Conservation (phyloP, 805 yeast genomes). For the Monosporozyma siamensis region DNA sequence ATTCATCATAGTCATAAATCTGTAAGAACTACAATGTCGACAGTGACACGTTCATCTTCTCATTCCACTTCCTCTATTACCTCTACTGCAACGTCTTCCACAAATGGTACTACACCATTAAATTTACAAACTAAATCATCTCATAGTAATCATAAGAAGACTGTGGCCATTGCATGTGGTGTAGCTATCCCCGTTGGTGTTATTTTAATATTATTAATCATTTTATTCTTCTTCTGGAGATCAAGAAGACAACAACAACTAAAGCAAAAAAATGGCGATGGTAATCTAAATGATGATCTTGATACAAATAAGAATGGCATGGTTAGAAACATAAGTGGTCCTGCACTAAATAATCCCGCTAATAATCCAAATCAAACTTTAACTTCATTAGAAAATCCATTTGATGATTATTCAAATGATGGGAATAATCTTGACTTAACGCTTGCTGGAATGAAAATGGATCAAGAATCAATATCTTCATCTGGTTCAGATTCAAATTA, state of each 20-base stretch:
- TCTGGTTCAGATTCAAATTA: conserved; percentile 37
- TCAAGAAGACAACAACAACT: conserved; percentile 32
- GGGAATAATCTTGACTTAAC: conserved; percentile 39
- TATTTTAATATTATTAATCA: conserved; percentile 36
- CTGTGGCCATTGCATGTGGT: conserved; percentile 83
- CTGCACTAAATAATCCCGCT: conserved; percentile 32
- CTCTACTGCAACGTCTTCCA: conserved; percentile 20
- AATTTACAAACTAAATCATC: conserved; percentile 14
- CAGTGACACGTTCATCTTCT: conserved; percentile 17
- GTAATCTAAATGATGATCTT: conserved; percentile 23
- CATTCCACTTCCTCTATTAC: conserved; percentile 25
- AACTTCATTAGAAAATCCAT: conserved; percentile 26
- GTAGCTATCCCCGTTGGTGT: conserved; percentile 68
- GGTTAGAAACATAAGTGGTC: conserved; percentile 33
- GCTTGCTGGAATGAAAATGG: conserved; percentile 35
- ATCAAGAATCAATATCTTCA: conserved; percentile 38
- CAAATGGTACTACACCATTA: conserved; percentile 13
- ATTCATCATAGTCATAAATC: conserved; percentile 6
- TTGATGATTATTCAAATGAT: conserved; percentile 23
- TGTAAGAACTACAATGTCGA: conserved; percentile 11
- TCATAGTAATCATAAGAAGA: conserved; percentile 33
- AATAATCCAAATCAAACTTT: conserved; percentile 23
- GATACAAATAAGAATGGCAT: conserved; percentile 16
- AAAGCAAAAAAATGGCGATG: too few species aligned
- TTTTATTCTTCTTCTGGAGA: conserved; percentile 51